Base-by-base conservation (phyloP, 2,329 filamentous ascomycete genomes). In the Arthroderma sp. region DNA sequence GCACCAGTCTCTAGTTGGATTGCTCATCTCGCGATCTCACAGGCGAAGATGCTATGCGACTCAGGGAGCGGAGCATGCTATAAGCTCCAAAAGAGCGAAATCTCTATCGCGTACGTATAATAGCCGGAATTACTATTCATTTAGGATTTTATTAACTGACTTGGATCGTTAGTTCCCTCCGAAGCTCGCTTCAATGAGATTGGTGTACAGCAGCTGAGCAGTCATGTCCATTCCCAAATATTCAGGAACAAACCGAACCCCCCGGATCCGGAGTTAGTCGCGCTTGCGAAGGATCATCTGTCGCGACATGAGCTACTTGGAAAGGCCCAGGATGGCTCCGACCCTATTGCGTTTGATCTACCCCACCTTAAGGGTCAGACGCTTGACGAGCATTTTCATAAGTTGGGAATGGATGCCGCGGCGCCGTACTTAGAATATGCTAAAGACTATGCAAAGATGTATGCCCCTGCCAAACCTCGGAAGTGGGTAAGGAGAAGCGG, bases 331-430 rank as follows among this genome's bases (percentile, higher is more conserved):
- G 87, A 93, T 63, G 77, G 76, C 37, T 53, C 71, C 29, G 67
- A 73, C 0, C 86, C 91, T 1, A 81, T 98, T 56, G 83, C 78
- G 7, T 94, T 98, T 61, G 80, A 95, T 55, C 68, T 96, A 3
- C 91, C 91, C 0, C 64, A 71, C 1, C 72, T 98, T 1, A 82
- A 87, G 48, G 91, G 91, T 9, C 61, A 74, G 29, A 86, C 83
- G 0, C 70, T 98, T 7, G 91, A 98, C 61, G 88, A 96, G 60
- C 93, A 98, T 65, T 98, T 98, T 58, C 73, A 86, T 66, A 87
- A 78, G 59, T 74, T 98, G 6, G 93, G 89, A 27, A 73, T 82
- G 60, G 86, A 95, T 60, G 80, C 82, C 37, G 85, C 87, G 4
- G 86, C 95, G 54, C 89, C 91, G 0, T 95, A 84, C 56, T 63